Percentiles rank a stretch among this genome's conserved stretches.
phyloP scores from a whole-genome alignment of 129 eudicot genomes.

The Ambrosia trifida region DNA sequence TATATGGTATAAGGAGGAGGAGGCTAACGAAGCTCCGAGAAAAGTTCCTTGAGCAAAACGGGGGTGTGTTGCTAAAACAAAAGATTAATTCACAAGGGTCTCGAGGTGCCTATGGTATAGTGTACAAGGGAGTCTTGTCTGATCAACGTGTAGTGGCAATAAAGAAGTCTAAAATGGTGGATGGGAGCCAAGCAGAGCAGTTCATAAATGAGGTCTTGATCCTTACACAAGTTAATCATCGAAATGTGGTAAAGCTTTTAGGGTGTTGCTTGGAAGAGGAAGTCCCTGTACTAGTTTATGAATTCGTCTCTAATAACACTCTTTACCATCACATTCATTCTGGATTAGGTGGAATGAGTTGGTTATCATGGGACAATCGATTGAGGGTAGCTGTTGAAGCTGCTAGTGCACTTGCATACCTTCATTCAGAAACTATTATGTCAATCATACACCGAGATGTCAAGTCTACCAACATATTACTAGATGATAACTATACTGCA shows the following conservation, averaged over 20 bases:
- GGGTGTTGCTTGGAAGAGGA: conserved; percentile 18
- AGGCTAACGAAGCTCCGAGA: conserved; percentile 1
- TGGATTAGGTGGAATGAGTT: conserved; percentile 13
- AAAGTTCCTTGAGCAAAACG: conserved; percentile 11
- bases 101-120: conserved; percentile 7
- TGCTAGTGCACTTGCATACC: conserved; percentile 4
- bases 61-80: not conserved
- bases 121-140: conserved; percentile 5
- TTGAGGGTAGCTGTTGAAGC: conserved; percentile 1
- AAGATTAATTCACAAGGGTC: conserved; percentile 14
- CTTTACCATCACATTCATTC: conserved; percentile 12
- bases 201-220: conserved; percentile 2
- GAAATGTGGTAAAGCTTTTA: conserved; percentile 7
- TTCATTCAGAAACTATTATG: conserved; percentile 7
- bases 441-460: conserved; percentile 9
- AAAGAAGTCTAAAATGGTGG: not conserved
- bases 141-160: conserved; percentile 1
- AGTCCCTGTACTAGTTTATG: conserved; percentile 3
- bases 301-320: conserved; percentile 1
- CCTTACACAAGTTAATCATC: conserved; percentile 12
- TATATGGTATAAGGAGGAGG: conserved; percentile 4
- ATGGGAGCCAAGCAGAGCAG: conserved; percentile 8
- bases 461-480: conserved; percentile 6
- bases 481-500: conserved; percentile 6
- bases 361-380: conserved; percentile 12